Percentiles rank a stretch among this genome's conserved stretches.
These are phyloP conservation scores for Dentipellis sp. DNA, from an alignment of 768 basidiomycete genomes.

Conservation along the genomic window DNA sequence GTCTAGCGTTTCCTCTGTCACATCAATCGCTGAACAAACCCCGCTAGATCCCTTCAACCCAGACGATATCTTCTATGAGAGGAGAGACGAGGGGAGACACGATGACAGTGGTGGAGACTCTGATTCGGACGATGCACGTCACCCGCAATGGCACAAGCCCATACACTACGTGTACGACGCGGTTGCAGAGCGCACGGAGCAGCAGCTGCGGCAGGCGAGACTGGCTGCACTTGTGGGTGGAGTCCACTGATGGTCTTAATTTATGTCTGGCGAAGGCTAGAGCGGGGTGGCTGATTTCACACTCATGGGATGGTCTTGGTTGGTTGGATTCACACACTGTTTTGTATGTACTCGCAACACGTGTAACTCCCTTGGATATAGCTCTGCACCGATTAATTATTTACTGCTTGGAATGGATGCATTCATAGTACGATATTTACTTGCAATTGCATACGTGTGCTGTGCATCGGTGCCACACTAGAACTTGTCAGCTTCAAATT, in stretches of 20 bases:
- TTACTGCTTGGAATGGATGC: background rate
- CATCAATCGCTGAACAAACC: constrained; percentile 2
- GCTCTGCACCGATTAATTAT: background rate
- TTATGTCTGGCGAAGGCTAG: constrained; percentile 42
- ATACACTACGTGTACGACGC: constrained; percentile 87
- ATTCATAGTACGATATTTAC: background rate
- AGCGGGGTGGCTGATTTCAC: constrained; percentile 31
- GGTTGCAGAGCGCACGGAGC: constrained; percentile 69
- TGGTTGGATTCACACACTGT: background rate
- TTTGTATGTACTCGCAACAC: constrained; percentile 1
- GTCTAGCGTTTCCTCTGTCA: constrained; percentile 16
- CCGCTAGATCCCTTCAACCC: constrained; percentile 38
- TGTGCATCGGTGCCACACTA: background rate
- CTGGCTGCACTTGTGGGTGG: constrained; percentile 19
- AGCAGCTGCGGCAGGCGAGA: constrained; percentile 40
- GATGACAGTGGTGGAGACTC: constrained; percentile 28
- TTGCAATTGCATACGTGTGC: background rate
- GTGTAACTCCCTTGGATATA: constrained; percentile 1
- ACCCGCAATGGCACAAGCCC: constrained; percentile 33
- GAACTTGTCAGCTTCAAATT: background rate
- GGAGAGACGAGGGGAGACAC: constrained; percentile 22
- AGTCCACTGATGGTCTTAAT: constrained; percentile 46
- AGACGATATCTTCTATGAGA: constrained; percentile 46
- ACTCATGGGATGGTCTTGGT: background rate
- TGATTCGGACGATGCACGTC: constrained; percentile 40